Conservation (phyloP, 495 filamentous ascomycete genomes). For the Talaromyces proteolyticus region DNA sequence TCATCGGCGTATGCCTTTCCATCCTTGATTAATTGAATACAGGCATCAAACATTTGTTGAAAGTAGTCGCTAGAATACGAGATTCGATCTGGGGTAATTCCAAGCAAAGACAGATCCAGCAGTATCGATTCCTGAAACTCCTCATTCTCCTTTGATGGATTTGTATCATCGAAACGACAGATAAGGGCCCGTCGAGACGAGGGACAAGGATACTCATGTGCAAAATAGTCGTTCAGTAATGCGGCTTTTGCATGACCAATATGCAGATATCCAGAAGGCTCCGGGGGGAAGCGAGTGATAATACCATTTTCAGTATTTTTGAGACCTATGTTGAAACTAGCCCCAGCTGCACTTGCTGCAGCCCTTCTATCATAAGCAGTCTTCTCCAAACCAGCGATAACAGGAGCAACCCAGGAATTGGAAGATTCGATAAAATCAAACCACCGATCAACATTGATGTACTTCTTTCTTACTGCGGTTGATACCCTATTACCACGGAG, state of each 20-base stretch:
- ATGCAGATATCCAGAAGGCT: constrained; percentile 93
- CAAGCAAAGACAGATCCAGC: constrained; percentile 79
- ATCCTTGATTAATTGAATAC: constrained; percentile 69
- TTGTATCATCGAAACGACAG: constrained; percentile 83
- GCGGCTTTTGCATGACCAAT: constrained; percentile 94
- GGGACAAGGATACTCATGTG: constrained; percentile 59
- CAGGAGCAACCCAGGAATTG: constrained; percentile 51
- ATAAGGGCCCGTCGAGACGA: constrained; percentile 81
- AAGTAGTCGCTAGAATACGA: constrained; percentile 89
- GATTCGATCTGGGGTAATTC: constrained; percentile 71
- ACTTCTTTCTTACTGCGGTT: not conserved
- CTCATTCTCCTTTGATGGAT: constrained; percentile 87
- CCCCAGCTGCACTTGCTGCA: constrained; percentile 82
- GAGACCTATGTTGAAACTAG: constrained; percentile 73
- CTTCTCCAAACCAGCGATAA: constrained; percentile 56
- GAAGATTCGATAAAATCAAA: constrained; percentile 78
- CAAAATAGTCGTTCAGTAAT: constrained; percentile 88
- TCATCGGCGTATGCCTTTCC: constrained; percentile 88
- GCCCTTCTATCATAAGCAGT: too few species aligned
- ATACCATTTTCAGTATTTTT: constrained; percentile 83
- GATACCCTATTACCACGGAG: constrained; percentile 59
- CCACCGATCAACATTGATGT: constrained; percentile 40
- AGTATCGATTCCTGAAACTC: constrained; percentile 89
- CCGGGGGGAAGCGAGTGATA: constrained; percentile 91
- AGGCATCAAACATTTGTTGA: constrained; percentile 74